phyloP scores from a whole-genome alignment of 2,329 filamentous ascomycete species.

The Rutstroemia sp. region DNA sequence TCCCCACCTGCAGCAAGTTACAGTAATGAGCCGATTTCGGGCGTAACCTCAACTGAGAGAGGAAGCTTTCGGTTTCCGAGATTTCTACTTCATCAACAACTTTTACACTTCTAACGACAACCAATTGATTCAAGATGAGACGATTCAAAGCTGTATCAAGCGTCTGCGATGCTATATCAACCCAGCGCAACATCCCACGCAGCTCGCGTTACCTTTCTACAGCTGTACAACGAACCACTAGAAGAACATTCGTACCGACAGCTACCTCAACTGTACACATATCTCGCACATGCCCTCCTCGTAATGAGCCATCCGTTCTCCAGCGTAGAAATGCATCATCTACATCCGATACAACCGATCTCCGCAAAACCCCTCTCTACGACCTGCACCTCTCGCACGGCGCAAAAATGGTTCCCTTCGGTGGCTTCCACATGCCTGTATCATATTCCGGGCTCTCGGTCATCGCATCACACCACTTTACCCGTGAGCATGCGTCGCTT shows the following conservation, averaged over 20 bases:
- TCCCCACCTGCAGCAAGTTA: not conserved
- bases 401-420: slow-evolving; percentile 95
- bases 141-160: slow-evolving; percentile 22
- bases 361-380: slow-evolving; percentile 66
- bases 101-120: slow-evolving; percentile 4
- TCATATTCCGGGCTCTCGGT: slow-evolving; percentile 75
- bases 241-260: slow-evolving; percentile 5
- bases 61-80: slow-evolving; percentile 4
- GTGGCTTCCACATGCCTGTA: slow-evolving; percentile 86
- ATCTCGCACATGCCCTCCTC: slow-evolving; percentile 5
- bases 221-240: slow-evolving; percentile 14
- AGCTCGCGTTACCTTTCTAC: slow-evolving; percentile 21
- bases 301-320: not conserved
- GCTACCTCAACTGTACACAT: slow-evolving; percentile 3
- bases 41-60: slow-evolving; percentile 2
- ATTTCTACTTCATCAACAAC: slow-evolving; percentile 6
- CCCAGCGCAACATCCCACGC: slow-evolving; percentile 11
- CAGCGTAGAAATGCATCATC: slow-evolving; percentile 16
- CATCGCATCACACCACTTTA: slow-evolving; percentile 82
- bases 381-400: slow-evolving; percentile 70
- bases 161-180: slow-evolving; percentile 14
- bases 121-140: slow-evolving; percentile 26
- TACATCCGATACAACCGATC: slow-evolving; percentile 22
- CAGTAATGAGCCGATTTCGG: slow-evolving; percentile 1
- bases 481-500: slow-evolving; percentile 76